These are phyloP conservation scores for Suillus tomentosus DNA, from an alignment of 768 basidiomycete species.

Conservation along the genomic window DNA sequence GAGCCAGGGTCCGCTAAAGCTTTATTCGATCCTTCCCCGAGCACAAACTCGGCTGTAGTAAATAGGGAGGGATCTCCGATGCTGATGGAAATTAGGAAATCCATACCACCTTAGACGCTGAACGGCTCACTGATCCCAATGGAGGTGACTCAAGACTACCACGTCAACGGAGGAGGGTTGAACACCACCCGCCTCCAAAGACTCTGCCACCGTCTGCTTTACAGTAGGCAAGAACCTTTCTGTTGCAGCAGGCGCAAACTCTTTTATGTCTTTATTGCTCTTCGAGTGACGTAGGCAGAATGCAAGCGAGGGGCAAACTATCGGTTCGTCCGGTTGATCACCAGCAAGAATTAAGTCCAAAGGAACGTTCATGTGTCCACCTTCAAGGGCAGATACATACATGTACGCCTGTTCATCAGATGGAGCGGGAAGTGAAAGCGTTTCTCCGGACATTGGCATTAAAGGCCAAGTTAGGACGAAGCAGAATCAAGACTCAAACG, in stretches of 20 bases:
- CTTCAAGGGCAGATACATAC: constrained; percentile 57
- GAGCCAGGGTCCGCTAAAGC: constrained; percentile 36
- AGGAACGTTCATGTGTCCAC: constrained; percentile 44
- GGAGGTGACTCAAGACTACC: constrained; percentile 51
- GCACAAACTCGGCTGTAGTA: constrained; percentile 43
- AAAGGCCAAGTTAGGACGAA: background rate
- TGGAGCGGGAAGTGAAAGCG: constrained; percentile 40
- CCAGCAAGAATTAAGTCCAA: constrained; percentile 32
- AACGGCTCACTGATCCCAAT: constrained; percentile 49
- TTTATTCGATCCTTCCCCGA: constrained; percentile 39
- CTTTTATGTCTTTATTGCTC: constrained; percentile 42
- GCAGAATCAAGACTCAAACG: background rate
- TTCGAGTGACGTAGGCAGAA: constrained; percentile 54
- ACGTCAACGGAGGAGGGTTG: constrained; percentile 39
- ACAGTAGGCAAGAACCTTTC: constrained; percentile 25
- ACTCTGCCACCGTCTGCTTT: constrained; percentile 37
- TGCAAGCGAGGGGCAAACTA: constrained; percentile 46
- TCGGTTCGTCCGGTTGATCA: constrained; percentile 29
- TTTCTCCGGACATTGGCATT: background rate
- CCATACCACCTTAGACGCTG: constrained; percentile 42
- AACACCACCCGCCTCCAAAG: constrained; percentile 46
- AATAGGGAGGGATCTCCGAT: constrained; percentile 47
- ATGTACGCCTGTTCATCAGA: constrained; percentile 49
- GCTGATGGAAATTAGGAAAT: constrained; percentile 44
- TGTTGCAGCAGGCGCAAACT: constrained; percentile 35